These are phyloP conservation scores for Rhodotorula toruloides DNA, from an alignment of 768 basidiomycete genomes.

Conservation along the genomic window DNA sequence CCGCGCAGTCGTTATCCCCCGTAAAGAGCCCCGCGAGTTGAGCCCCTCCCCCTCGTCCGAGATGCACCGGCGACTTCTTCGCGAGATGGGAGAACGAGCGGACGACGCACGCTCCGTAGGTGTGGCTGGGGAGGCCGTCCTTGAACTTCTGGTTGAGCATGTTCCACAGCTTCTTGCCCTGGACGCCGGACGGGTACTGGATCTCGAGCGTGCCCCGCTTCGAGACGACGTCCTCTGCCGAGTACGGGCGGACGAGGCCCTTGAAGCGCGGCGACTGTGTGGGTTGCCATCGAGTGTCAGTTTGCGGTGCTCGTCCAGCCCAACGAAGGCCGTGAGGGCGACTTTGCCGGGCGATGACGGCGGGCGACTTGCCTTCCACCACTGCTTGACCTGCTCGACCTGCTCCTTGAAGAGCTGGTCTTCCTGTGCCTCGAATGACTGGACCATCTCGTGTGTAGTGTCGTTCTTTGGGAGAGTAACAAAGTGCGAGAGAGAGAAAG, in stretches of 20 bases:
- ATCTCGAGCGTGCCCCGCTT: constrained; percentile 85
- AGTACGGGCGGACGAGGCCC: constrained; percentile 82
- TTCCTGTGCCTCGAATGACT: constrained; percentile 42
- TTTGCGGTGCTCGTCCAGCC: too few relatives aligned
- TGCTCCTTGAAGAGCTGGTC: constrained; percentile 66
- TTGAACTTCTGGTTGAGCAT: constrained; percentile 70
- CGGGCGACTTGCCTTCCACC: constrained; percentile 70
- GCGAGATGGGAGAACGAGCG: not conserved
- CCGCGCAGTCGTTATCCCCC: too few relatives aligned
- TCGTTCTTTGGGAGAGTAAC: not conserved
- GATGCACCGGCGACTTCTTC: not conserved
- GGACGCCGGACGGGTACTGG: constrained; percentile 75
- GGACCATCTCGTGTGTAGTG: constrained; percentile 16
- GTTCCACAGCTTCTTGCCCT: constrained; percentile 79
- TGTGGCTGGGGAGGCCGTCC: constrained; percentile 77
- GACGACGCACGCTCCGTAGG: constrained; percentile 89
- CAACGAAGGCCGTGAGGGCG: too few relatives aligned
- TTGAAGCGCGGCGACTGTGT: constrained; percentile 78
- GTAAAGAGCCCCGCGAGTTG: not conserved
- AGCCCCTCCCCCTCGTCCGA: too few relatives aligned
- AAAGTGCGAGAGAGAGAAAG: not conserved
- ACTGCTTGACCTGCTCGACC: constrained; percentile 76
- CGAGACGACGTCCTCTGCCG: constrained; percentile 83
- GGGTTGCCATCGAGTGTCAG: not conserved
- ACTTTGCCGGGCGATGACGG: too few relatives aligned